These are phyloP conservation scores for Globisporangium echinulatum DNA, from an alignment of 352 stramenopile species.

Conservation along the genomic window DNA sequence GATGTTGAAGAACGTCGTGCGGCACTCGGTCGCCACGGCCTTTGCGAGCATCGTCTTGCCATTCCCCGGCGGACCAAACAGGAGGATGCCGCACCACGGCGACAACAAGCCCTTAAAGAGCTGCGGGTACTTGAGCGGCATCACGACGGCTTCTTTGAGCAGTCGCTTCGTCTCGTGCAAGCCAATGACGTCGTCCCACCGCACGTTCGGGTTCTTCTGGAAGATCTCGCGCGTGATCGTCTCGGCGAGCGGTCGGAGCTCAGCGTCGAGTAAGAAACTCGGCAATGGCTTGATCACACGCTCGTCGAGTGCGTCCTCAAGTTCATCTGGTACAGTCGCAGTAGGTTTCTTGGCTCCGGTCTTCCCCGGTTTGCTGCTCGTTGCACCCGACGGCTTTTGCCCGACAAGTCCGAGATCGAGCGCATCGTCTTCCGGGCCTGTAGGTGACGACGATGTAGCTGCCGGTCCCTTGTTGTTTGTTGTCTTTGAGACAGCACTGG, in stretches of 20 bases:
- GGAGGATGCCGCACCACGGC: constrained; percentile 87
- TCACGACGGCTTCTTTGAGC: constrained; percentile 92
- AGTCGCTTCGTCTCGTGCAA: constrained; percentile 90
- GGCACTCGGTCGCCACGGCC: constrained; percentile 78
- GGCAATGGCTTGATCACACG: constrained; percentile 84
- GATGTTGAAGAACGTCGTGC: constrained; percentile 87
- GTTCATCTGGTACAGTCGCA: constrained; percentile 16
- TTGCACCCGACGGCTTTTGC: constrained; percentile 46
- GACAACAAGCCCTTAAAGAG: constrained; percentile 91
- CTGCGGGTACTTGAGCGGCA: constrained; percentile 93
- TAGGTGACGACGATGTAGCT: constrained; percentile 2
- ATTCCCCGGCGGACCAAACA: constrained; percentile 82
- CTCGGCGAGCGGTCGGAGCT: constrained; percentile 81
- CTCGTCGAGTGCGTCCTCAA: constrained; percentile 57
- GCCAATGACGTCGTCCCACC: constrained; percentile 87
- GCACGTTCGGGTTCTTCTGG: constrained; percentile 84
- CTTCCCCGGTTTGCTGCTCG: constrained; percentile 18
- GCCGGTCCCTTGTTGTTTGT: background rate
- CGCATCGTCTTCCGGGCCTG: constrained; percentile 31
- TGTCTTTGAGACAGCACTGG: background rate
- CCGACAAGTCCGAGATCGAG: constrained; percentile 57
- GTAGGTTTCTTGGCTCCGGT: constrained; percentile 25
- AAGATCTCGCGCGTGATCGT: constrained; percentile 92
- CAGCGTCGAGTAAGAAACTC: constrained; percentile 77
- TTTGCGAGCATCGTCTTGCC: constrained; percentile 89